Evolutionary conservation across 163 green algal species (phyloP).

Genomic region (Chloromonas sp.): DNA sequence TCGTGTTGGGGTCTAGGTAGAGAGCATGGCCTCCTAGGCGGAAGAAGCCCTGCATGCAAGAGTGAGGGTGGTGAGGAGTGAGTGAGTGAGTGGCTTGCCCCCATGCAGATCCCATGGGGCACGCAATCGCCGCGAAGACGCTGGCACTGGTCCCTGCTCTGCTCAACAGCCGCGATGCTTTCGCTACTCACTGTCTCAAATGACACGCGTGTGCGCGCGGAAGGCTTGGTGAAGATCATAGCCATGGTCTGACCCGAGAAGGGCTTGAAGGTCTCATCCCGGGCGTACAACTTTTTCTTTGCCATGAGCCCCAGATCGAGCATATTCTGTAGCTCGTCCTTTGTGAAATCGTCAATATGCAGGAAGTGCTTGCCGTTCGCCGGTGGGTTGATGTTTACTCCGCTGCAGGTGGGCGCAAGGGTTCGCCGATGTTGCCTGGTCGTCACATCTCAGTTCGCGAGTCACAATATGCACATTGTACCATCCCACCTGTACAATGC

Average conservation of each 20-base stretch:
- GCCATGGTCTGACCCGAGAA: conserved; percentile 88
- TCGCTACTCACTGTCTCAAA: conserved; percentile 87
- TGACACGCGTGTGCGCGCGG: conserved; percentile 90
- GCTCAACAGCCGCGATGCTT: too few species aligned
- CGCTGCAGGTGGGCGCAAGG: not conserved
- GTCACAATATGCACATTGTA: too few species aligned
- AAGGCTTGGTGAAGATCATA: conserved; percentile 99
- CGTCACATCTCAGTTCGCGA: too few species aligned
- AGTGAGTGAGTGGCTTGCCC: too few species aligned
- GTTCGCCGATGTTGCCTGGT: too few species aligned
- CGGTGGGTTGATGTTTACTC: conserved; percentile 17
- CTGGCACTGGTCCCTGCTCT: too few species aligned
- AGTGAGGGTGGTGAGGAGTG: too few species aligned
- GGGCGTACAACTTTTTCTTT: conserved; percentile 68
- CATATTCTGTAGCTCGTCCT: conserved; percentile 79
- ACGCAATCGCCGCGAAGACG: too few species aligned
- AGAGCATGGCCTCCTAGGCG: conserved; percentile 90
- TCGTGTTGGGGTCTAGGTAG: conserved; percentile 95
- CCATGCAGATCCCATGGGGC: too few species aligned
- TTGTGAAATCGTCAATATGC: conserved; percentile 90
- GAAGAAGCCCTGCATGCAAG: conserved; percentile 78
- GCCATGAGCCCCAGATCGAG: conserved; percentile 63
- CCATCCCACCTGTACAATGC: not conserved
- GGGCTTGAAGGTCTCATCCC: conserved; percentile 84
- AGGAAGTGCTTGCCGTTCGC: conserved; percentile 64